Conservation (phyloP, 2,329 filamentous ascomycete genomes). For the Plectosphaerella plurivora region DNA sequence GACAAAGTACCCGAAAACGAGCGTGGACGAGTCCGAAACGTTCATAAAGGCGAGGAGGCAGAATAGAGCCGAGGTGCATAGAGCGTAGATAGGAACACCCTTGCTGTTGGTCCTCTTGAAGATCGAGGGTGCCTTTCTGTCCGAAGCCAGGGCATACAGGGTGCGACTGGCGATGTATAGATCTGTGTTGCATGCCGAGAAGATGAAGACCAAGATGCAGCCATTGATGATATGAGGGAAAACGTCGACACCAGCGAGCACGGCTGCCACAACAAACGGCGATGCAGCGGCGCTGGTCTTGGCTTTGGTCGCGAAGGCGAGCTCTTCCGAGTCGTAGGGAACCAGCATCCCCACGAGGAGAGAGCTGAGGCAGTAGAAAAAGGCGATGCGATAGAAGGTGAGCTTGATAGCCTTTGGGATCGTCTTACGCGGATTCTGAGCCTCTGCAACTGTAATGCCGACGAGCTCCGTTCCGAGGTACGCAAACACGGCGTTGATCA, state of each 20-base stretch:
- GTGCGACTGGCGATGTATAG: conserved; percentile 71
- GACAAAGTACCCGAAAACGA: conserved; percentile 53
- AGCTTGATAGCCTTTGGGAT: conserved; percentile 74
- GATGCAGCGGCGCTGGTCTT: conserved; percentile 55
- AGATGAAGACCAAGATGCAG: conserved; percentile 70
- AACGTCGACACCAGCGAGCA: conserved; percentile 56
- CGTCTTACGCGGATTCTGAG: conserved; percentile 70
- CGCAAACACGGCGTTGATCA: conserved; percentile 73
- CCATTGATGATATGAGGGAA: conserved; percentile 67
- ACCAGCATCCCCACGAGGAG: conserved; percentile 73
- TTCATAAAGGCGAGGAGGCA: conserved; percentile 66
- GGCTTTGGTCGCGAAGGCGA: conserved; percentile 51
- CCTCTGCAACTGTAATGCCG: conserved; percentile 73
- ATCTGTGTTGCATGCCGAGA: conserved; percentile 74
- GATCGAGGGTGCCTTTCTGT: conserved; percentile 66
- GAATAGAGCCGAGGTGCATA: conserved; percentile 56
- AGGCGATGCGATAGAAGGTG: conserved; percentile 74
- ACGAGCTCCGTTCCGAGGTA: conserved; percentile 73
- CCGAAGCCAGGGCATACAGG: conserved; percentile 66
- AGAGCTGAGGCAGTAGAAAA: conserved; percentile 73
- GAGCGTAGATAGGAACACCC: conserved; percentile 64
- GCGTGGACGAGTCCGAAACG: conserved; percentile 41
- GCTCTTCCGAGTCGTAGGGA: conserved; percentile 59
- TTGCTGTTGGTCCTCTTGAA: conserved; percentile 65
- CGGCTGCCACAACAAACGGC: conserved; percentile 71